Evolutionary conservation across 306 rosid genomes (phyloP), one percentile per base, ranked within the genome.

Genomic region (Quercus alba): DNA sequence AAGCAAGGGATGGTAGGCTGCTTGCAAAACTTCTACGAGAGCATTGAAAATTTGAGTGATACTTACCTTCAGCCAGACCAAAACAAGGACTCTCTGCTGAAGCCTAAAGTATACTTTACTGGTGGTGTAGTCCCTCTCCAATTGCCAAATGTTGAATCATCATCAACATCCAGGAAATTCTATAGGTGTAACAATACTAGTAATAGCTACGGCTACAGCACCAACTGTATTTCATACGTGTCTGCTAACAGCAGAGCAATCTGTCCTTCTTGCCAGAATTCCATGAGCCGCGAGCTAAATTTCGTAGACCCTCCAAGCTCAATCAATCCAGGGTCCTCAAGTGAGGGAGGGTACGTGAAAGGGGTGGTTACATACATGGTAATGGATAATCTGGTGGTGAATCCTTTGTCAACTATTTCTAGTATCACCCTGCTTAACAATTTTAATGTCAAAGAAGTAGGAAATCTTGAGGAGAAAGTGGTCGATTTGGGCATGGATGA

Each of bases 321-420:
- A 4, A 17, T 0, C 11, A 61, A 59, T 76, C 18, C 49, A 58
- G 75, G 10, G 6, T 17, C 74, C 14, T 4, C 5, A 0, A 3
- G 57, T 5, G 75, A 7, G 21, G 70, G 57, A 44, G 76, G 83
- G 2, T 86, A n/a, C 41, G 83, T 86, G 70, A 75, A 52, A 52
- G 87, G 62, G 6, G 8, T 56, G 10, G 82, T 38, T 1, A 84
- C 82, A 0, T 86, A 84, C 75, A 81, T 87, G 86, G 75, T 87
- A 5, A 81, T 72, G 80, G 88, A 87, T 74, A 67, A 84, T 31
- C 54, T 87, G 13, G 81, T n/a, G 9, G 83, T 85, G 20, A 70
- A 70, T 14, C 83, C 91, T 0, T 51, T 77, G 70, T 84, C 90
- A 0, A 33, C 82, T 4, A 70, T 56, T 0, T 61, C 78, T 0